Base-by-base conservation (phyloP, 805 yeast species). In the Lipomyces yamadae region DNA sequence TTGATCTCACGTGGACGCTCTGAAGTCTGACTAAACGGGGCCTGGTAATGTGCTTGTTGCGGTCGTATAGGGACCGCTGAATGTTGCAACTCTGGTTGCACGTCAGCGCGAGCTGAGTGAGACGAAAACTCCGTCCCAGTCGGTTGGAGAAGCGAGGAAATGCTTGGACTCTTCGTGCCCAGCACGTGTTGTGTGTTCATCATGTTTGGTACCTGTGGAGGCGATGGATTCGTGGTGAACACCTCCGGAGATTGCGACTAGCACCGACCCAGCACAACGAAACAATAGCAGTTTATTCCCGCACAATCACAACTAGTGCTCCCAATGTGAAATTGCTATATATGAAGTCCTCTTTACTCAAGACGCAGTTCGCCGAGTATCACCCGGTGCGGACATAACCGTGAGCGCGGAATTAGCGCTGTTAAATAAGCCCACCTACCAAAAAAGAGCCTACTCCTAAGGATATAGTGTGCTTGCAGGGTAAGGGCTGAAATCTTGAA, bases 51-150 rank as follows among this genome's bases (percentile, higher is more conserved):
- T 13, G 10, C 29, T 4, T 39, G 55, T 4, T 35, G 34, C 48
- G 37, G 13, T 10, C 11, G 30, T 18, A 24, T 10, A 15, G 42
- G 7, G 7, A 18, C 24, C 29, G 45, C 6, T 45, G 56, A 39
- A n/a, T 11, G 24, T 56, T 15, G 55, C 45, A 18, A 4, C 45
- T 18, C 37, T 56, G 13, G 15, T 35, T 24, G 37, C 18, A 24
- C 59, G 24, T 42, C 29, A 39, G 48, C 8, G 63, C 24, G 24
- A 10, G 64, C 61, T 18, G 61, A 18, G 35, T 55, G 54, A 8
- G 61, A 18, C 35, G 66, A 29, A 10, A 72, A 35, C 2, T 69
- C 34, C 29, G 48, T 1, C 10, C 8, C 8, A n/a, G 48, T 5
- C 24, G 48, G 48, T 24, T 4, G 48, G 48, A 42, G 48, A 18